phyloP scores from a whole-genome alignment of 148 eudicot species.

The Vaccinium corymbosum region DNA sequence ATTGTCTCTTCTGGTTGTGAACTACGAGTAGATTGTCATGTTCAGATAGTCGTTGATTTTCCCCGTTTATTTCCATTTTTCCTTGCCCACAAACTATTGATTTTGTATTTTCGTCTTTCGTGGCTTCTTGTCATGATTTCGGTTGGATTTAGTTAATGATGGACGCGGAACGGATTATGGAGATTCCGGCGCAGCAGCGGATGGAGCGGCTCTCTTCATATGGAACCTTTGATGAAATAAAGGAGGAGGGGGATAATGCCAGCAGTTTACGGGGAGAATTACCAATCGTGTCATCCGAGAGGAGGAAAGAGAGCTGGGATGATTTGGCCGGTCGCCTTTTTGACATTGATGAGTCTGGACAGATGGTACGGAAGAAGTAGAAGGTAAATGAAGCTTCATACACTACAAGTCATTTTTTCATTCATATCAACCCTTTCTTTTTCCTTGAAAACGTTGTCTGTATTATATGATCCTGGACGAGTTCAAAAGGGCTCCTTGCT shows the following conservation, averaged over 20 bases:
- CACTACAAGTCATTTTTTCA: conserved; percentile 3
- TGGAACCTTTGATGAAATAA: conserved; percentile 60
- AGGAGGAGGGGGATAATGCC: conserved; percentile 35
- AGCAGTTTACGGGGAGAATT: conserved; percentile 28
- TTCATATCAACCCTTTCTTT: background rate
- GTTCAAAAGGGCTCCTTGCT: background rate
- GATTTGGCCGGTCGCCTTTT: conserved; percentile 48
- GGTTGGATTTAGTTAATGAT: conserved; percentile 47
- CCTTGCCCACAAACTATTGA: background rate
- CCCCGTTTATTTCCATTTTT: background rate
- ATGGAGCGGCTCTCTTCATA: conserved; percentile 77
- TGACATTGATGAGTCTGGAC: conserved; percentile 59
- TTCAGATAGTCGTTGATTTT: background rate
- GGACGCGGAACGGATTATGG: conserved; percentile 65
- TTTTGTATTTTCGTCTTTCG: background rate
- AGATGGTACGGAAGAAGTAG: conserved; percentile 36
- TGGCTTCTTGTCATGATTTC: background rate
- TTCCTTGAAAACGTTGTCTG: background rate
- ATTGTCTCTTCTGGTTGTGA: background rate
- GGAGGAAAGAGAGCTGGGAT: conserved; percentile 60
- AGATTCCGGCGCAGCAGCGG: conserved; percentile 61
- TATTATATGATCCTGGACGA: background rate
- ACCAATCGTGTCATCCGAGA: conserved; percentile 30
- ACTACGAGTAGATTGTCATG: background rate
- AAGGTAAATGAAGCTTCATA: conserved; percentile 1